phyloP scores from a whole-genome alignment of 2,329 filamentous ascomycete species.

The Xylariomycetidae sp. region DNA sequence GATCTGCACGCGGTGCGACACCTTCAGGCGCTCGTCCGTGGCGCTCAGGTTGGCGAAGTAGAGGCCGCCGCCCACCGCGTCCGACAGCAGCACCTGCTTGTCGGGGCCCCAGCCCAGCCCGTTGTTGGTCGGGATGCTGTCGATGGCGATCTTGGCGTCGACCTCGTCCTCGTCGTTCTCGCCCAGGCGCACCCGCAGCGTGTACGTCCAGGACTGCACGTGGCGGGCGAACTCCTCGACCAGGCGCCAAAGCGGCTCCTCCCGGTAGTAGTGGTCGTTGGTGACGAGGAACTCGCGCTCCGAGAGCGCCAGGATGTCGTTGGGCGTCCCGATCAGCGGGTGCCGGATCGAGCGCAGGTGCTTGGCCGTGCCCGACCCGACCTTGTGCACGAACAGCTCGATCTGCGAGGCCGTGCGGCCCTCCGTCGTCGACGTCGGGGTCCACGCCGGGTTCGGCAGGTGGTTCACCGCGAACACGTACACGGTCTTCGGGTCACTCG shows the following conservation, averaged over 20 bases:
- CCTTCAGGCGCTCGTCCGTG: slow-evolving; percentile 18
- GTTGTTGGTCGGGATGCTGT: slow-evolving; percentile 47
- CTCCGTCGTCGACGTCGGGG: slow-evolving; percentile 14
- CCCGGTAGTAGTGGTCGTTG: slow-evolving; percentile 51
- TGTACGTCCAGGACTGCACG: slow-evolving; percentile 40
- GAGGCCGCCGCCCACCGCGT: slow-evolving; percentile 40
- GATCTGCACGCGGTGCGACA: slow-evolving; percentile 37
- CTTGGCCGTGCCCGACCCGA: slow-evolving; percentile 33
- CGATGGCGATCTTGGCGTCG: slow-evolving; percentile 36
- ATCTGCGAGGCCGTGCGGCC: slow-evolving; percentile 44
- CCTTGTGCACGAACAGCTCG: slow-evolving; percentile 50
- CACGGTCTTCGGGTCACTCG: slow-evolving; percentile 39
- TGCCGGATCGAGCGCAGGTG: slow-evolving; percentile 50
- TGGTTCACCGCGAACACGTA: slow-evolving; percentile 60
- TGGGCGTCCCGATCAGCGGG: slow-evolving; percentile 49
- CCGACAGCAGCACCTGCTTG: slow-evolving; percentile 36
- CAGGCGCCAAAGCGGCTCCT: slow-evolving; percentile 38
- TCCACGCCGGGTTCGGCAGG: slow-evolving; percentile 40
- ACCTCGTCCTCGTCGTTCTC: slow-evolving; percentile 31
- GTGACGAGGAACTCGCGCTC: slow-evolving; percentile 49
- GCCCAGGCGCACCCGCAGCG: slow-evolving; percentile 38
- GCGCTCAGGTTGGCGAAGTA: slow-evolving; percentile 31
- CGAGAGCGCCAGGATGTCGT: slow-evolving; percentile 47
- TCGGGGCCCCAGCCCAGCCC: slow-evolving; percentile 45
- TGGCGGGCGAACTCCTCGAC: slow-evolving; percentile 38